Conservation (phyloP, 371 early-diverging fungal genomes). For the Ordospora colligata region DNA sequence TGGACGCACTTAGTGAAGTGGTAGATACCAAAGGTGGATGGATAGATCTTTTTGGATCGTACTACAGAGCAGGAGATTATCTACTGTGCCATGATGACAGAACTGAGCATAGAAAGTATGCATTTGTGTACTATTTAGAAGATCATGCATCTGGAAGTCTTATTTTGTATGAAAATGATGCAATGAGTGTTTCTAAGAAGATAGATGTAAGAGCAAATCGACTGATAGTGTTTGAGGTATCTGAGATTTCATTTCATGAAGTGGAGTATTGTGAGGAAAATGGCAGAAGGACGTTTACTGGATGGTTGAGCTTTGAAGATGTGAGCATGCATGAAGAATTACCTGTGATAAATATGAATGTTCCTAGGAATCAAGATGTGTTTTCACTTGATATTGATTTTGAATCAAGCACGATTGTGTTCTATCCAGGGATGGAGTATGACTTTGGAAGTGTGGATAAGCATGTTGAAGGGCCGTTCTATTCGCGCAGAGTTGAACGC, state of each 20-base stretch:
- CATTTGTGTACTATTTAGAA: slow-evolving; percentile 60
- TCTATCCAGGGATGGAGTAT: slow-evolving; percentile 12
- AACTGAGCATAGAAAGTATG: slow-evolving; percentile 53
- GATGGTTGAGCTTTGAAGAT: slow-evolving; percentile 53
- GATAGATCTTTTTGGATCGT: slow-evolving; percentile 58
- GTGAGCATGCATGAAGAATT: neutral
- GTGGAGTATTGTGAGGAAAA: slow-evolving; percentile 42
- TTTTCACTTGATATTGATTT: slow-evolving; percentile 23
- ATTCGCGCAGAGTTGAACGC: slow-evolving; percentile 4
- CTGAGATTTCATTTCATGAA: slow-evolving; percentile 58
- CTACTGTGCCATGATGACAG: slow-evolving; percentile 61
- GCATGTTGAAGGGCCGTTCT: slow-evolving; percentile 30
- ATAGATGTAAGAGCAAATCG: slow-evolving; percentile 52
- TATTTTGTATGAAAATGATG: slow-evolving; percentile 54
- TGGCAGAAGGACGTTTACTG: slow-evolving; percentile 58
- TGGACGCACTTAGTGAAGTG: slow-evolving; percentile 20
- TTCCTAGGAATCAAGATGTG: neutral
- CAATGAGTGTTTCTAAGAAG: slow-evolving; percentile 36
- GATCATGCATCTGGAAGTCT: slow-evolving; percentile 52
- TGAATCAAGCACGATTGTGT: neutral
- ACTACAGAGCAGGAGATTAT: slow-evolving; percentile 53
- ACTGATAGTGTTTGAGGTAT: slow-evolving; percentile 61
- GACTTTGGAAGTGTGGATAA: neutral
- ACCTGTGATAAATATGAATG: neutral
- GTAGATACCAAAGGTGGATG: slow-evolving; percentile 8